phyloP scores from a whole-genome alignment of 2,329 filamentous ascomycete species.

The Colletotrichum sojae region DNA sequence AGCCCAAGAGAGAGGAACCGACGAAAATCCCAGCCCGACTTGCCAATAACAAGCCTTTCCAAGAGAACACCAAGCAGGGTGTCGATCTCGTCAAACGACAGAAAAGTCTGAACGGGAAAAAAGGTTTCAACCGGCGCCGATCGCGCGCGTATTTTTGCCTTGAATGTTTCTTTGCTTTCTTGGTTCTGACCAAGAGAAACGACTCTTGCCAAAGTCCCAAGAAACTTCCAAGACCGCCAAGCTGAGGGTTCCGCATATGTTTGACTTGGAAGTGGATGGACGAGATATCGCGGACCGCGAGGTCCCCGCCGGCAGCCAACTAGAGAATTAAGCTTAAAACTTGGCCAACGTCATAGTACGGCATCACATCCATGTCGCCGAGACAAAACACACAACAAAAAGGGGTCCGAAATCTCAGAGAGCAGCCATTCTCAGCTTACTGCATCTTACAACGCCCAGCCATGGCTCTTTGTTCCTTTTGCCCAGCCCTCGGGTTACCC shows the following conservation, averaged over 20 bases:
- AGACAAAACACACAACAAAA: constrained; percentile 20
- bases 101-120: no score
- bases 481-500: constrained; percentile 36
- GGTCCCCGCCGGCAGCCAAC: constrained; percentile 24
- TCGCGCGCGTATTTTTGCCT: not conserved
- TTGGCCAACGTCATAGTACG: constrained; percentile 39
- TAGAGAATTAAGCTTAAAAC: constrained; percentile 40
- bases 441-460: not conserved
- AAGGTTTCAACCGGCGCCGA: constrained; percentile 4
- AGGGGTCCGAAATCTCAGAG: constrained; percentile 12
- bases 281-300: constrained; percentile 26
- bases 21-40: not conserved
- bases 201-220: not conserved
- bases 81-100: no score
- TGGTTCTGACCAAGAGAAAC: not conserved
- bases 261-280: constrained; percentile 32
- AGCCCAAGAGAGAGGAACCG: not conserved
- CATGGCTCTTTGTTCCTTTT: not conserved
- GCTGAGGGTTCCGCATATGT: constrained; percentile 21
- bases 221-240: constrained; percentile 26
- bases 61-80: not conserved
- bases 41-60: no score
- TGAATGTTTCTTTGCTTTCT: not conserved
- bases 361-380: constrained; percentile 30
- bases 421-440: constrained; percentile 5